A percentile compares a stretch with the other conserved stretches of the same genome.
Conservation (phyloP, 148 eudicot species). For the Rhododendron williamsianum region DNA sequence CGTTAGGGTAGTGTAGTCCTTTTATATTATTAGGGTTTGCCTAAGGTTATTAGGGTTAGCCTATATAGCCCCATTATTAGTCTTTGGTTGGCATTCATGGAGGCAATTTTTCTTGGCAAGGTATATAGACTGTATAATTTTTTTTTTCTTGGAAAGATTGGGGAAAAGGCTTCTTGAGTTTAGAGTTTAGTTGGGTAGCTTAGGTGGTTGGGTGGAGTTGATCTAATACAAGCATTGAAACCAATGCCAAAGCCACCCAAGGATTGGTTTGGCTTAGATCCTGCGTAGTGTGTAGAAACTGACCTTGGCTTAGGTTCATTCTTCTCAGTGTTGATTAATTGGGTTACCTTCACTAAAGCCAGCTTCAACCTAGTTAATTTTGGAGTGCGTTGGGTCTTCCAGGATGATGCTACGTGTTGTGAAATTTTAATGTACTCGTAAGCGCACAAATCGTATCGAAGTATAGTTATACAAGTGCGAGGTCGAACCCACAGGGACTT, state of each 20-base stretch:
- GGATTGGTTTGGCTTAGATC: not conserved
- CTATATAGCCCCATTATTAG: no score
- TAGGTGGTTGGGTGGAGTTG: not conserved
- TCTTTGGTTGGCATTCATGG: no score
- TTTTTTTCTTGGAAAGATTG: not conserved
- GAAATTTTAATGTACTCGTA: no score
- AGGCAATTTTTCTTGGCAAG: no score
- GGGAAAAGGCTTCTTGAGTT: not conserved
- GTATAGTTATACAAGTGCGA: no score
- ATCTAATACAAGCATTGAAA: not conserved
- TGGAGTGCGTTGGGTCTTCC: not conserved
- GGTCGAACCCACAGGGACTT: no score
- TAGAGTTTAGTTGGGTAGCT: not conserved
- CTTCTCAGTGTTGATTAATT: not conserved
- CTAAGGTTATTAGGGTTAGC: no score
- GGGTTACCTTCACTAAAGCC: not conserved
- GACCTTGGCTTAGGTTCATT: not conserved
- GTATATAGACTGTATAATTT: no score
- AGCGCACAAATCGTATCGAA: no score
- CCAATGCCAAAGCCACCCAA: not conserved
- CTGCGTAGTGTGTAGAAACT: not conserved
- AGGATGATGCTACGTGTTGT: not conserved
- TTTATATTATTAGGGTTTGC: no score
- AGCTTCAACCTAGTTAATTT: not conserved
- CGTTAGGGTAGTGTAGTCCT: no score